Evolutionary conservation across 768 basidiomycete species (phyloP).

Genomic region (Podaxis sp.): DNA sequence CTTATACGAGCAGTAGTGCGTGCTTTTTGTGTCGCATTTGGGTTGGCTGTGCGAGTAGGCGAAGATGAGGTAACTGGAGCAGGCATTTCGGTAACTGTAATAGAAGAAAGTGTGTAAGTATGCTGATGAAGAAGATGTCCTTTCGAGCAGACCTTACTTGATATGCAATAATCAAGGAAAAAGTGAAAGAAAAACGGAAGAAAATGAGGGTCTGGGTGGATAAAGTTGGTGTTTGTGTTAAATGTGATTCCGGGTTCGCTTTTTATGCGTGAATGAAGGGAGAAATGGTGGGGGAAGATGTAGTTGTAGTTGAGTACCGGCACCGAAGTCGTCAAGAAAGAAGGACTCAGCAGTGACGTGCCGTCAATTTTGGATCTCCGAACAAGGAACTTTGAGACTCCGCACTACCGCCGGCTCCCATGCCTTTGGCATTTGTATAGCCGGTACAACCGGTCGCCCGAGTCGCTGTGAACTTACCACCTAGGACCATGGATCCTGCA

Average conservation of each 20-base stretch:
- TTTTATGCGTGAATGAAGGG: constrained; percentile 14
- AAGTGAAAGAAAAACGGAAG: constrained; percentile 24
- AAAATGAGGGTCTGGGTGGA: constrained; percentile 21
- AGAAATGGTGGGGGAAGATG: constrained; percentile 21
- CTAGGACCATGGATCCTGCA: constrained; percentile 37
- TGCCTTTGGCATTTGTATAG: constrained; percentile 1
- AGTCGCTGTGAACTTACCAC: constrained; percentile 15
- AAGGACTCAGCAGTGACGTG: constrained; percentile 21
- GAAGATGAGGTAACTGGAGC: constrained; percentile 37
- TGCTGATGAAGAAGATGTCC: constrained; percentile 10
- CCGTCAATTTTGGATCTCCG: constrained; percentile 27
- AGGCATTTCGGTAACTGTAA: constrained; percentile 43
- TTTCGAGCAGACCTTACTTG: constrained; percentile 33
- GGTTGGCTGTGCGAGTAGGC: constrained; percentile 31
- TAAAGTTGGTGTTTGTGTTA: constrained; percentile 21
- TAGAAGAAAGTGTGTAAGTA: constrained; percentile 18
- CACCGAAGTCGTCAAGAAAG: constrained; percentile 30
- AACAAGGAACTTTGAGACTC: not conserved
- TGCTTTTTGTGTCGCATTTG: constrained; percentile 30
- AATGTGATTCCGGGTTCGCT: constrained; percentile 17
- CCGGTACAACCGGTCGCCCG: constrained; percentile 17
- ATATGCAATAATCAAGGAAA: constrained; percentile 18
- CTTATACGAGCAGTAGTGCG: constrained; percentile 34
- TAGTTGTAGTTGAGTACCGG: constrained; percentile 30
- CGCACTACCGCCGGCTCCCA: constrained; percentile 15